Evolutionary conservation across 1,139 yeast genomes (phyloP).

Genomic region (Geotrichum histeridarum): DNA sequence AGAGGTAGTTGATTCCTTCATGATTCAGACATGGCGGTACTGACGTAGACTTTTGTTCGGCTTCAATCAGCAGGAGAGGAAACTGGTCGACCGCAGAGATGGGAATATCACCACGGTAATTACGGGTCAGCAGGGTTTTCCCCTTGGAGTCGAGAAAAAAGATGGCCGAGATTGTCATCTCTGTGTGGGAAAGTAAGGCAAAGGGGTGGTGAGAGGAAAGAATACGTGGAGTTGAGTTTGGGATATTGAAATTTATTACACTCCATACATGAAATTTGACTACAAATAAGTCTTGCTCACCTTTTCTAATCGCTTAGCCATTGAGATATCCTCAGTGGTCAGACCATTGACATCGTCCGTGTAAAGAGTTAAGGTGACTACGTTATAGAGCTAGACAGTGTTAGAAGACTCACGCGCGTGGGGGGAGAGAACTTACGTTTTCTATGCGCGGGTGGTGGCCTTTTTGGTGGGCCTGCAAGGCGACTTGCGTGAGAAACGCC

Average conservation of each 20-base stretch:
- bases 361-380: constrained; percentile 52
- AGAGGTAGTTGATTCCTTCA: constrained; percentile 79
- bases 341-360: constrained; percentile 65
- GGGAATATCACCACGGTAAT: constrained; percentile 90
- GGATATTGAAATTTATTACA: neutral
- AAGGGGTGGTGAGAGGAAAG: neutral
- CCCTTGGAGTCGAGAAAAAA: constrained; percentile 90
- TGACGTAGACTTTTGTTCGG: constrained; percentile 55
- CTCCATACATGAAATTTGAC: neutral
- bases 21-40: constrained; percentile 70
- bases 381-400: constrained; percentile 47
- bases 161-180: constrained; percentile 78
- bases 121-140: constrained; percentile 78
- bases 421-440: constrained; percentile 22
- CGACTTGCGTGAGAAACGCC: constrained; percentile 56
- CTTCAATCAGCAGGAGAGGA: constrained; percentile 66
- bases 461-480: constrained; percentile 53
- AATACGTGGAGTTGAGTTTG: neutral
- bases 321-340: constrained; percentile 52
- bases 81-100: constrained; percentile 73
- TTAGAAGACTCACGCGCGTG: neutral
- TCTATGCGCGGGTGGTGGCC: constrained; percentile 62
- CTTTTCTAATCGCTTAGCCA: constrained; percentile 52
- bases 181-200: neutral
- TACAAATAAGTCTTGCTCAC: constrained; percentile 11